Evolutionary conservation across 2,329 filamentous ascomycete species (phyloP), one percentile per base, ranked within the genome.

Genomic region (Chrysoporthe puriensis): DNA sequence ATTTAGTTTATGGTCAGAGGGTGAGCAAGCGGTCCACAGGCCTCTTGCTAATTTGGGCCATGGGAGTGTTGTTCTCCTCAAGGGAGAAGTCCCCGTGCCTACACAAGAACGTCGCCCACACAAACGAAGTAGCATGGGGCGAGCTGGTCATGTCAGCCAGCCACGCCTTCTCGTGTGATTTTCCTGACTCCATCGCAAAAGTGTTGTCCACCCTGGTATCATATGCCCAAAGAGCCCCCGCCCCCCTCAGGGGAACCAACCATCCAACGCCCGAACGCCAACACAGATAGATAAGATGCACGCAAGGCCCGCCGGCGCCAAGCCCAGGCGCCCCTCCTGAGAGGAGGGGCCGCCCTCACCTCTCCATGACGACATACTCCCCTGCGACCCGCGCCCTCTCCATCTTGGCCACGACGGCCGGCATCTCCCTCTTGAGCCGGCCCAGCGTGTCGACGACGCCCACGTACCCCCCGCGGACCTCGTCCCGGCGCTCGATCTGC

Each of bases 381-480:
- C 84, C 86, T 32, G 87, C 88, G 18, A 85, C 82, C 70, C 85
- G 80, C 67, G 88, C 88, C 76, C 88, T 82, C 80, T 90, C 88
- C 85, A 90, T 89, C 76, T 83, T 86, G 64, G 88, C 88, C 73
- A 88, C 86, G 3, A 85, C 84, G 26, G 85, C 82, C 18, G 88
- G 86, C 84, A 90, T 85, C 46, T 86, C 84, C 72, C 82, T 82
- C 80, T 88, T 88, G 66, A 90, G 71, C 71, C 81, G 76, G 3
- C 79, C 84, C 65, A 90, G 73, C 18, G 81, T 82, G 60, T 80
- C 80, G 1, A 90, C 82, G 0, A 85, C 85, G 11, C 71, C 77
- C 1, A 70, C 76, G 67, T 85, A 88, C 50, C 74, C 77, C 3
- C 67, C 72, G 78, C 88, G 85, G 2, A 87, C 79, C 8, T 75